Percentiles rank a stretch among this genome's conserved stretches.
phyloP scores from a whole-genome alignment of 257 asterid species.

The Solanum sejunctum region DNA sequence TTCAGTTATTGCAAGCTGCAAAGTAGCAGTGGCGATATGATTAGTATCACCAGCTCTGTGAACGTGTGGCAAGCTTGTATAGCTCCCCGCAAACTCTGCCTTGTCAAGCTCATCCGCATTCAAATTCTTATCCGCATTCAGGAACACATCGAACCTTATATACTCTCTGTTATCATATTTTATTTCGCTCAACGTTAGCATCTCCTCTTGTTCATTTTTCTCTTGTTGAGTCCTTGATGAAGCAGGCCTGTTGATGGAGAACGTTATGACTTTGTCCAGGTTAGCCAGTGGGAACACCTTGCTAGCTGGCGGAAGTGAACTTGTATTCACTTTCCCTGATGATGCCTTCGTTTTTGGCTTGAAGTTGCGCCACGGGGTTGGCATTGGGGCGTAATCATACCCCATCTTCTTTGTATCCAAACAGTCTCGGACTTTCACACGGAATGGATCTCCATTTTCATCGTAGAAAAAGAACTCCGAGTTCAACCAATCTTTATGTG shows the following conservation, averaged over 20 bases:
- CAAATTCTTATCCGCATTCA: slow-evolving; percentile 40
- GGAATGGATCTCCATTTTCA: slow-evolving; percentile 27
- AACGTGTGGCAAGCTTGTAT: slow-evolving; percentile 35
- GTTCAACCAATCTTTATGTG: slow-evolving; percentile 18
- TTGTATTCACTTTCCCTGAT: background rate
- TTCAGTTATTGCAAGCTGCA: background rate
- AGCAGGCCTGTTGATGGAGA: slow-evolving; percentile 17
- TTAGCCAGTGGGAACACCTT: slow-evolving; percentile 22
- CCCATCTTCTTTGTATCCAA: slow-evolving; percentile 21
- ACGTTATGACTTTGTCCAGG: slow-evolving; percentile 6
- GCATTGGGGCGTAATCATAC: slow-evolving; percentile 19
- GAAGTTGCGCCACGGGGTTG: slow-evolving; percentile 34
- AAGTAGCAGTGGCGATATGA: background rate
- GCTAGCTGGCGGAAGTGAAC: background rate
- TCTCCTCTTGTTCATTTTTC: slow-evolving; percentile 25
- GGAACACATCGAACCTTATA: slow-evolving; percentile 35
- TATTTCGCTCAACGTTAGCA: slow-evolving; percentile 17
- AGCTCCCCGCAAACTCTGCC: slow-evolving; percentile 41
- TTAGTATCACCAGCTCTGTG: background rate
- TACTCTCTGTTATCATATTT: slow-evolving; percentile 11
- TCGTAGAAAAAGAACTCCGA: slow-evolving; percentile 44
- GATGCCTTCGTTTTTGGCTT: slow-evolving; percentile 11
- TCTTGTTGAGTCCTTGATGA: background rate
- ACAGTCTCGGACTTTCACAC: slow-evolving; percentile 25
- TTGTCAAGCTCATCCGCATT: slow-evolving; percentile 13